Evolutionary conservation across 2,329 filamentous ascomycete genomes (phyloP).

Genomic region (Fusarium continuum): DNA sequence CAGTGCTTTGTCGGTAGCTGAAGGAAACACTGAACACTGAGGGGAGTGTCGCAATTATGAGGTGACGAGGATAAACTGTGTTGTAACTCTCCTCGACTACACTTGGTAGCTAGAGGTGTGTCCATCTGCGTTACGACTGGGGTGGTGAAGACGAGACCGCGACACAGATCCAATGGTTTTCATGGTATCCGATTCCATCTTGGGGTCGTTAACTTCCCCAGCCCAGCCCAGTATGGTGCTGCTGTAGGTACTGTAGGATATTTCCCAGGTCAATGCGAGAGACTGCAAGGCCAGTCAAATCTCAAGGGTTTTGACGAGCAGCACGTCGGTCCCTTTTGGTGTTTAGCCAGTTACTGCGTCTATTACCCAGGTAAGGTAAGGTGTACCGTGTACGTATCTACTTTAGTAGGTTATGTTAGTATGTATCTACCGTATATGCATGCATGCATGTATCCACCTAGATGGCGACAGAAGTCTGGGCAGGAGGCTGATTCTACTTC

Average conservation of each 20-base stretch:
- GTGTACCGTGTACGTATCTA: neutral
- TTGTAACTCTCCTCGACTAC: conserved; percentile 2
- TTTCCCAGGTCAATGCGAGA: conserved; percentile 18
- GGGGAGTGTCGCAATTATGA: conserved; percentile 21
- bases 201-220: conserved; percentile 10
- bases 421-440: conserved; percentile 21
- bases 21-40: conserved; percentile 1
- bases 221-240: neutral
- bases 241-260: conserved; percentile 12
- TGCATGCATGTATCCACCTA: conserved; percentile 8
- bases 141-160: conserved; percentile 16
- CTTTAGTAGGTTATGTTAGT: too few species aligned
- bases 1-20: conserved; percentile 26
- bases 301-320: conserved; percentile 18
- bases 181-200: conserved; percentile 19
- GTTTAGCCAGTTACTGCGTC: conserved; percentile 5
- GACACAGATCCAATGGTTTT: conserved; percentile 12
- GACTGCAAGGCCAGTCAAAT: conserved; percentile 14
- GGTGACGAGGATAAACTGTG: conserved; percentile 2
- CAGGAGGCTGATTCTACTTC: conserved; percentile 6
- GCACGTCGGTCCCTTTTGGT: conserved; percentile 9
- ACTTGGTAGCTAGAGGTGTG: neutral
- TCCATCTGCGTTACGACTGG: conserved; percentile 23
- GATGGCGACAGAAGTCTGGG: conserved; percentile 7
- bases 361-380: conserved; percentile 12